These are phyloP conservation scores for Tricholoma matsutake DNA, from an alignment of 768 basidiomycete genomes.

Conservation along the genomic window DNA sequence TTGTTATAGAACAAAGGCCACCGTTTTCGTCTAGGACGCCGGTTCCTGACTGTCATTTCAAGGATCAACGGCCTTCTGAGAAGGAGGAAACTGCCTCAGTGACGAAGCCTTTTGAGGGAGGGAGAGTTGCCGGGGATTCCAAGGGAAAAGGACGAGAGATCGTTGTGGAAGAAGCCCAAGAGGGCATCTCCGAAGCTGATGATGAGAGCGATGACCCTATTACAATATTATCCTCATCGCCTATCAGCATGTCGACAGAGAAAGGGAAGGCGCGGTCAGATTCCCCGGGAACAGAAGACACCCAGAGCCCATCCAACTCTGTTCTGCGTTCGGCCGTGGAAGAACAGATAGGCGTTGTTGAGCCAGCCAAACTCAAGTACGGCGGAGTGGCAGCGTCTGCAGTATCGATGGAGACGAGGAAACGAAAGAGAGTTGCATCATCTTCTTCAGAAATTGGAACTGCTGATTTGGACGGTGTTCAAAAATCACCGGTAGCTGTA, in stretches of 20 bases:
- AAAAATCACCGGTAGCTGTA: neutral
- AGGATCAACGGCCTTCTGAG: neutral
- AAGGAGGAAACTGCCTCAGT: too few species aligned
- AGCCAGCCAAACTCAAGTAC: slow-evolving; percentile 3
- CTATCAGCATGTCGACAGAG: slow-evolving; percentile 1
- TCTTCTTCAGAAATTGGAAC: slow-evolving; percentile 8
- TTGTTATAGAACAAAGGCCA: slow-evolving; percentile 10
- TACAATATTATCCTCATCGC: slow-evolving; percentile 8
- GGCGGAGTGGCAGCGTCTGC: neutral
- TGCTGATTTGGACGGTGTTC: neutral
- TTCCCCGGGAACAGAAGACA: neutral
- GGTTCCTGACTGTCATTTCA: neutral
- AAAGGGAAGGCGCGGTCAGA: neutral
- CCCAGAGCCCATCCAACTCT: neutral
- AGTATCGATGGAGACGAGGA: slow-evolving; percentile 7
- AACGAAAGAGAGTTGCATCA: slow-evolving; percentile 20
- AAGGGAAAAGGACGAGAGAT: slow-evolving; percentile 1
- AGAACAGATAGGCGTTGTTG: neutral
- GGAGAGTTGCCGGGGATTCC: neutral
- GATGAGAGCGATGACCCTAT: slow-evolving; percentile 22
- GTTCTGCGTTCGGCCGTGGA: neutral
- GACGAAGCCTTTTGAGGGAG: neutral
- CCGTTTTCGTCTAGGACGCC: neutral
- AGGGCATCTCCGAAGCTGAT: slow-evolving; percentile 11
- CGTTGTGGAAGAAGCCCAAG: slow-evolving; percentile 1